Conservation (phyloP, 2,329 filamentous ascomycete genomes). For the Aspergillus sp. region DNA sequence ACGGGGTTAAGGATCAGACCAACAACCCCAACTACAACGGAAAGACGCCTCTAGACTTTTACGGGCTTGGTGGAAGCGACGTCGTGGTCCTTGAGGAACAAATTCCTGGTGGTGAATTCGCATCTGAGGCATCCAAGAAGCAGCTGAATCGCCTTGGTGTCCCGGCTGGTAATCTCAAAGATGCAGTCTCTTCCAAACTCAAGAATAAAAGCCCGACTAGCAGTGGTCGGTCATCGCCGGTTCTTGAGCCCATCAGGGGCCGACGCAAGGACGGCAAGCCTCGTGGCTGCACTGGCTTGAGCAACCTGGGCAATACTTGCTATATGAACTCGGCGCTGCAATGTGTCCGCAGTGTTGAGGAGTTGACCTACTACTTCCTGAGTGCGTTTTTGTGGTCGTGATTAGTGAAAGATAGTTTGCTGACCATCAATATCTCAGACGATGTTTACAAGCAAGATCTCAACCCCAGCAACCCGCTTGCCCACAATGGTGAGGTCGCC, state of each 20-base stretch:
- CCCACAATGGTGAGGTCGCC: constrained; percentile 83
- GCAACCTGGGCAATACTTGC: constrained; percentile 93
- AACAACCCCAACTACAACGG: constrained; percentile 76
- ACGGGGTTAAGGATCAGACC: constrained; percentile 66
- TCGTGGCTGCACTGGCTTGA: constrained; percentile 75
- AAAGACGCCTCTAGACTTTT: constrained; percentile 60
- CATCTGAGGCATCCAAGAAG: constrained; percentile 48
- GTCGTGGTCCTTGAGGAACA: constrained; percentile 82
- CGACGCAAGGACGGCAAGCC: constrained; percentile 64
- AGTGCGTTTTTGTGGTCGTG: constrained; percentile 24
- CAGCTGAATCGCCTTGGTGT: constrained; percentile 52
- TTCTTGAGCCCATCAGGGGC: constrained; percentile 67
- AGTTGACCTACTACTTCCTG: constrained; percentile 89
- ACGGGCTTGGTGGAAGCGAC: constrained; percentile 69
- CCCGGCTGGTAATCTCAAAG: constrained; percentile 34
- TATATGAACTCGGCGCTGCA: constrained; percentile 99
- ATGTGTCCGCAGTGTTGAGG: constrained; percentile 88
- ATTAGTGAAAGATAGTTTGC: neutral
- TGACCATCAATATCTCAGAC: constrained; percentile 31
- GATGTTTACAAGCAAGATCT: constrained; percentile 74
- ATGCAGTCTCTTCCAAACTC: constrained; percentile 28
- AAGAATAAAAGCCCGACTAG: constrained; percentile 42
- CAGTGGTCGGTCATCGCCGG: constrained; percentile 69
- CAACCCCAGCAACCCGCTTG: constrained; percentile 80
- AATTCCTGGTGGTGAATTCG: constrained; percentile 53